Base-by-base conservation (phyloP, 2,329 filamentous ascomycete genomes). In the Diplodia corticola region DNA sequence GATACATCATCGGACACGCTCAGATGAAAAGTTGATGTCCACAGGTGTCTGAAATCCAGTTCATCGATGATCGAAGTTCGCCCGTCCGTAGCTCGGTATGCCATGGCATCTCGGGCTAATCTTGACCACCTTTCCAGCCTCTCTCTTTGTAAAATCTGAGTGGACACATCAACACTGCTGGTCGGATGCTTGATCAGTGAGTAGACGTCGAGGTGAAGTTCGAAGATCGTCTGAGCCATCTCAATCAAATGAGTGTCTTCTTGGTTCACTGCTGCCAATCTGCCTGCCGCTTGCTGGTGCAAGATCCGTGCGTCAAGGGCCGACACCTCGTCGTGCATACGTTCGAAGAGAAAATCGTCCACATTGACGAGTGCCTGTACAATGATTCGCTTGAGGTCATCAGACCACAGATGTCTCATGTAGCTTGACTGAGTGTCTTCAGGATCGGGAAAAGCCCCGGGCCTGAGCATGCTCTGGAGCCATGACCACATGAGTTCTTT, bases 121-220 rank as follows among this genome's bases (percentile, higher is more conserved):
- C 80, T 77, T 37, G 83, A 80, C 89, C 89, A 91, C 69, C 87
- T 80, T 53, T 81, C 78, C 9, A 90, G 75, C 15, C 88, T 83
- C 71, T 89, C 85, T 63, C 81, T 82, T 71, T 89, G 87, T 9
- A 82, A 69, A 4, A 79, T 72, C 40, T 84, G 81, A n/a, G 82
- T 85, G 5, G 78, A 79, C 33, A 76, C 71, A 67, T 85, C 81
- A 5, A 86, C 82, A 26, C 85, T 82, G 69, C 84, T 88, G 69
- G 83, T 83, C 0, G 86, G 83, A 69, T 85, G 85, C 59, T 85
- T 88, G 70, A 89, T 86, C n/a, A 84, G 78, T 5, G 84, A 84
- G 73, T 87, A 89, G 9, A 89, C 80, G 71, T 91, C 88, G 5
- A 91, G 80, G 71, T 91, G 88, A 35, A 91, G 76, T 73, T 91